Base-by-base conservation (phyloP, 1,284 basidiomycete species). In the Ceratobasidium sp. region DNA sequence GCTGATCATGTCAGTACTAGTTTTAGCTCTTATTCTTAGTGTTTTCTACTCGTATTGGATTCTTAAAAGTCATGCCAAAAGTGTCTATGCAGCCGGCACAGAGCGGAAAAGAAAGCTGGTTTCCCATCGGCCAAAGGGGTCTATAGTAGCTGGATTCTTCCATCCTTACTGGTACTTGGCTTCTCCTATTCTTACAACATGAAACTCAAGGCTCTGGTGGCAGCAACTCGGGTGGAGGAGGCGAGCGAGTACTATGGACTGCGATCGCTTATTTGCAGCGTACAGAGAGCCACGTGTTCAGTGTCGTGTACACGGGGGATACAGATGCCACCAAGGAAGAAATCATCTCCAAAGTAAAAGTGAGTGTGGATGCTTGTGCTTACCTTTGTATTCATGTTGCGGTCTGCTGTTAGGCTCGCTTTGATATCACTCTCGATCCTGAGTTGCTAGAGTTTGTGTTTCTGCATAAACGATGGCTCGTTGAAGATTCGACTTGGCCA, bases 151-250 rank as follows among this genome's bases (percentile, higher is more conserved):
- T 13, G 97, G 95, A 0, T 95, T 98, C 85, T 97, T 98, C 83
- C 97, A 98, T 84, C 97, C 97, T 0, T 98, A 96, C 84, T 98
- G 96, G 95, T 96, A 81, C 85, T 90, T 82, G 29, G 2, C 40
- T 52, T 56, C 25, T n/a, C 8, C 5, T 17, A 40, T n/a, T 6
- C 32, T 17, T 29, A 19, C 19, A 19, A 44, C 2, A 25, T 7
- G 37, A 8, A 43, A 37, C 59, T 74, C 32, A 64, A n/a, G 8
- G 22, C 46, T 49, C 46, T 49, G 32, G 29, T 34, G 11, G 34
- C 81, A 98, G 96, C 83, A 98, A 99, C 86, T 96, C 97, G 29
- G 97, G 97, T 0, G 97, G 97, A 13, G 98, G 98, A 15, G 98
- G 98, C 0, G 97, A 99, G 84, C 90, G 97, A 0, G 97, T 99